phyloP scores from a whole-genome alignment of 495 filamentous ascomycete genomes.

The Aspergillus egyptiacus region DNA sequence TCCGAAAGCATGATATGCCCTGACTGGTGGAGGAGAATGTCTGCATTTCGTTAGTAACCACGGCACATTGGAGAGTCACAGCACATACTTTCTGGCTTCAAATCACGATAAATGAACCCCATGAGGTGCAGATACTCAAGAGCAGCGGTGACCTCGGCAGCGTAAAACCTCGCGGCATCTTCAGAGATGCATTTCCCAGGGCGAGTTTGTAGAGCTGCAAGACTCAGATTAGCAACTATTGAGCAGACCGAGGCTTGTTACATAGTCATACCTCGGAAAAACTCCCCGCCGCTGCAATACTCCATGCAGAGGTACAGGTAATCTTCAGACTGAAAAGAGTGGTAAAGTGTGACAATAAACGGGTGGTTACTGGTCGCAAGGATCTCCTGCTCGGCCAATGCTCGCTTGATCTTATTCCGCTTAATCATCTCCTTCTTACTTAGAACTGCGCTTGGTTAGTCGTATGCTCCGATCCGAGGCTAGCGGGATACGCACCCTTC shows the following conservation, averaged over 20 bases:
- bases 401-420: conserved; percentile 98
- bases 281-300: conserved; percentile 97
- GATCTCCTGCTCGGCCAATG: conserved; percentile 96
- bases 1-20: conserved; percentile 99
- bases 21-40: conserved; percentile 95
- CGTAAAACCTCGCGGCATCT: conserved; percentile 96
- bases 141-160: conserved; percentile 95
- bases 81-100: conserved; percentile 94
- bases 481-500: conserved; percentile 64
- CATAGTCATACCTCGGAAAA: conserved; percentile 65
- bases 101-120: conserved; percentile 97
- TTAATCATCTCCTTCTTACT: conserved; percentile 99
- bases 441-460: conserved; percentile 56
- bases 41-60: conserved; percentile 39
- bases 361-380: conserved; percentile 97
- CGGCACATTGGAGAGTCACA: background rate
- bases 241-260: background rate
- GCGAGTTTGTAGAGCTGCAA: conserved; percentile 79
- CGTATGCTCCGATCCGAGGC: background rate
- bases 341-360: conserved; percentile 96
- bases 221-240: background rate
- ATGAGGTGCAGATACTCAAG: conserved; percentile 96
- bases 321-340: conserved; percentile 98
- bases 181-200: conserved; percentile 96
- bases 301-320: conserved; percentile 99